Conservation (phyloP, 345 rosid species). For the Melaleuca quinquenervia region DNA sequence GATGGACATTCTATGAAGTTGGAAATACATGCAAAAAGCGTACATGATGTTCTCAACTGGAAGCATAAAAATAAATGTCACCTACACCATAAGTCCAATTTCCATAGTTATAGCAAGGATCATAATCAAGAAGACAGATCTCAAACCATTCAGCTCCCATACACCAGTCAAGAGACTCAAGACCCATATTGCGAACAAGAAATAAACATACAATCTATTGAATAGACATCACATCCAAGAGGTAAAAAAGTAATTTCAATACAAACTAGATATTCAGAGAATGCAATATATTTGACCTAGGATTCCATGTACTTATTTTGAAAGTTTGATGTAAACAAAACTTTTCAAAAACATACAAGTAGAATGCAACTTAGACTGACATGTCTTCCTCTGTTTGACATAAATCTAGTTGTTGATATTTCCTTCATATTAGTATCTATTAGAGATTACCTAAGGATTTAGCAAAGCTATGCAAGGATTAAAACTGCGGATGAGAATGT, state of each 20-base stretch:
- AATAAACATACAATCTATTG: constrained; percentile 80
- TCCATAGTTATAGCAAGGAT: constrained; percentile 83
- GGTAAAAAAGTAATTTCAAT: background rate
- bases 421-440: constrained; percentile 94
- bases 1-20: background rate
- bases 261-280: background rate
- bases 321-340: background rate
- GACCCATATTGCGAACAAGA: constrained; percentile 88
- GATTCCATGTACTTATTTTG: background rate
- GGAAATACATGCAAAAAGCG: background rate
- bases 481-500: background rate
- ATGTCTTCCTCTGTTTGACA: constrained; percentile 94
- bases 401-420: constrained; percentile 65
- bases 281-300: background rate
- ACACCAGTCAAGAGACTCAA: constrained; percentile 53
- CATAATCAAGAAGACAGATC: constrained; percentile 76
- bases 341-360: background rate
- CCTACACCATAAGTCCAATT: constrained; percentile 97
- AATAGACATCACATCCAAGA: background rate
- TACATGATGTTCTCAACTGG: background rate
- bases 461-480: background rate
- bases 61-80: background rate
- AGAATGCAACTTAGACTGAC: constrained; percentile 15
- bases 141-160: constrained; percentile 99
- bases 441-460: constrained; percentile 48